A percentile compares a stretch with the other conserved stretches of the same genome.
Evolutionary conservation across 2,329 filamentous ascomycete species (phyloP).

Genomic region (Penicillium sp.): DNA sequence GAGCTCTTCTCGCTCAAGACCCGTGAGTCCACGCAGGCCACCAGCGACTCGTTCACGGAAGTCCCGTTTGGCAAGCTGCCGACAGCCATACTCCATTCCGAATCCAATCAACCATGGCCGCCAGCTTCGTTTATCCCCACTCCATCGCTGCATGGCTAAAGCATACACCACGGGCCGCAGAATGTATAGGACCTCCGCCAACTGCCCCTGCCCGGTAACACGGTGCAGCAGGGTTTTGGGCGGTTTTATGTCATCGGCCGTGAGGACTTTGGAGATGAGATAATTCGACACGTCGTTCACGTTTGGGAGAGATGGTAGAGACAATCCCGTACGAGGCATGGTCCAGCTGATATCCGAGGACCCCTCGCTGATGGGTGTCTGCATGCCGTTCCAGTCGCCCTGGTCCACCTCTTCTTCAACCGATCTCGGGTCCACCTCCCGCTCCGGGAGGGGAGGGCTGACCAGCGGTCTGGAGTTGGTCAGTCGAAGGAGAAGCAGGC

Average conservation of each 20-base stretch:
- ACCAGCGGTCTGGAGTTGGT: constrained; percentile 80
- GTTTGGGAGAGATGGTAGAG: constrained; percentile 75
- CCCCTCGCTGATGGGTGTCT: constrained; percentile 41
- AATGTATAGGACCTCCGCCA: constrained; percentile 89
- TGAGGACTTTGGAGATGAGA: constrained; percentile 82
- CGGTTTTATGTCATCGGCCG: constrained; percentile 93
- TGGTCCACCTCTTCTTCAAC: constrained; percentile 44
- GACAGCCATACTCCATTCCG: constrained; percentile 77
- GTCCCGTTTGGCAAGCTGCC: constrained; percentile 72
- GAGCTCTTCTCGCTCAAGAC: constrained; percentile 85
- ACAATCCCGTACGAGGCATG: constrained; percentile 91
- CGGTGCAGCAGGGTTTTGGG: constrained; percentile 80
- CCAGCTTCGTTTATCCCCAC: constrained; percentile 73
- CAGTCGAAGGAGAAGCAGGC: constrained; percentile 71
- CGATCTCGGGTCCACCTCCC: constrained; percentile 67
- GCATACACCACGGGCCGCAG: constrained; percentile 84
- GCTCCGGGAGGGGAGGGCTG: constrained; percentile 77
- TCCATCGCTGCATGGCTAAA: constrained; percentile 69
- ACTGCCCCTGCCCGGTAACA: constrained; percentile 64
- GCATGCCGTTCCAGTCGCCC: constrained; percentile 47
- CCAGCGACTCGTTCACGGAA: constrained; percentile 61
- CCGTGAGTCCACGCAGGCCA: constrained; percentile 70
- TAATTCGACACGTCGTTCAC: constrained; percentile 80
- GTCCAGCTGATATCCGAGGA: constrained; percentile 60
- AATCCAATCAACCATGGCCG: constrained; percentile 85